Base-by-base conservation (phyloP, 2,329 filamentous ascomycete species). In the Teratosphaeria destructans region DNA sequence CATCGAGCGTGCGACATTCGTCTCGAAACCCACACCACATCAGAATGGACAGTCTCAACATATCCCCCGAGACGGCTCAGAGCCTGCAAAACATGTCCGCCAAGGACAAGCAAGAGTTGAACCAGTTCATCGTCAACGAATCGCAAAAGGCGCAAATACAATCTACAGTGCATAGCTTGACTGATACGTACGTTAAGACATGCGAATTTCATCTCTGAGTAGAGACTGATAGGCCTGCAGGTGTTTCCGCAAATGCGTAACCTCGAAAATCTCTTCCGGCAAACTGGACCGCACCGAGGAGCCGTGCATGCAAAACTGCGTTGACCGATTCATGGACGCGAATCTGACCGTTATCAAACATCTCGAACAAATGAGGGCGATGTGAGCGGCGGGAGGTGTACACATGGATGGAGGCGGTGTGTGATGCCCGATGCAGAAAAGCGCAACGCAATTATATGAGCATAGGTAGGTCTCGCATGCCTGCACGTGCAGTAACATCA, bases 171-270 rank as follows among this genome's bases (percentile, higher is more conserved):
- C 56, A 64, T 57, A 85, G 43, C 56, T 52, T 65, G 55, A 65
- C 64, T n/a, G 62, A 65, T 55, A 62, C 57, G 63, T 64, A 58
- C 37, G 60, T 56, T 12, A 27, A 10, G 56, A 19, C 61, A 85
- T 80, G n/a, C 37, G 11, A 14, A 82, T 87, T 85, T n/a, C 10
- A 16, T 14, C 16, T 7, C 10, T 16, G 26, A 39, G n/a, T 14
- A 7, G 19, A 16, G 16, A 52, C 56, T 60, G 57, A 60, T 12
- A 4, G 23, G 19, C 84, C 52, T 88, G 94, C 69, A 83, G 88
- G 62, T 99, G 94, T 83, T 99, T 92, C 86, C 90, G 86, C 72
- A 97, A 96, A 79, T 99, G 94, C 80, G 81, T 96, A 62, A 87
- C 88, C 8, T 80, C 85, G 58, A 81, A 80, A 60, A 87, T 96